A percentile compares a stretch with the other conserved stretches of the same genome.
phyloP scores from a whole-genome alignment of 2,329 filamentous ascomycete species.

The Bimuria novae-zelandiae region DNA sequence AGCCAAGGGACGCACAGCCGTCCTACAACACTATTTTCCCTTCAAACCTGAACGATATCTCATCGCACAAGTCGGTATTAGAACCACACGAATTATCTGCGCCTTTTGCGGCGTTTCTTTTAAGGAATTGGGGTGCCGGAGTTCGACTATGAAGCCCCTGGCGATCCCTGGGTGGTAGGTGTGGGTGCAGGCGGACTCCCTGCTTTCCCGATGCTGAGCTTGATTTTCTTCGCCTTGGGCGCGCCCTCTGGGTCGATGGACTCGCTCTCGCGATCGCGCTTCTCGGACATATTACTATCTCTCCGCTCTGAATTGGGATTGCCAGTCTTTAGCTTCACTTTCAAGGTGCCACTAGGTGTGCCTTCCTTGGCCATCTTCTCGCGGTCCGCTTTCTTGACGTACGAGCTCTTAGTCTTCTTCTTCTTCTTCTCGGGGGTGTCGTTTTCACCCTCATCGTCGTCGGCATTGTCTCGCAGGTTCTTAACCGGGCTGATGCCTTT shows the following conservation, averaged over 20 bases:
- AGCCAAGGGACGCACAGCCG: not conserved
- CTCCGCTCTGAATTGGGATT: constrained; percentile 30
- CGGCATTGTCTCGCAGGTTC: constrained; percentile 31
- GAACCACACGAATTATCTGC: too few species aligned
- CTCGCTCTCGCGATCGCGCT: constrained; percentile 41
- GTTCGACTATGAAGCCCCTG: not conserved
- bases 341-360: constrained; percentile 20
- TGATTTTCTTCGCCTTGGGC: constrained; percentile 46
- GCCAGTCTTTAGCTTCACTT: constrained; percentile 42
- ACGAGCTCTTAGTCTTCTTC: constrained; percentile 53
- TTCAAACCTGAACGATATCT: too few species aligned
- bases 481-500: constrained; percentile 44
- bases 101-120: too few species aligned
- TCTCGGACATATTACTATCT: constrained; percentile 32
- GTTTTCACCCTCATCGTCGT: constrained; percentile 48
- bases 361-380: constrained; percentile 31
- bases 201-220: constrained; percentile 33
- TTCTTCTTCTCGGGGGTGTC: constrained; percentile 52
- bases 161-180: not conserved
- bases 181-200: constrained; percentile 11
- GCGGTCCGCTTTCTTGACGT: constrained; percentile 47
- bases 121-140: too few species aligned
- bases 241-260: constrained; percentile 33
- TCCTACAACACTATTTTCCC: not conserved
- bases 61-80: too few species aligned